phyloP scores from a whole-genome alignment of 352 stramenopile species.

The Phytophthora megakarya region DNA sequence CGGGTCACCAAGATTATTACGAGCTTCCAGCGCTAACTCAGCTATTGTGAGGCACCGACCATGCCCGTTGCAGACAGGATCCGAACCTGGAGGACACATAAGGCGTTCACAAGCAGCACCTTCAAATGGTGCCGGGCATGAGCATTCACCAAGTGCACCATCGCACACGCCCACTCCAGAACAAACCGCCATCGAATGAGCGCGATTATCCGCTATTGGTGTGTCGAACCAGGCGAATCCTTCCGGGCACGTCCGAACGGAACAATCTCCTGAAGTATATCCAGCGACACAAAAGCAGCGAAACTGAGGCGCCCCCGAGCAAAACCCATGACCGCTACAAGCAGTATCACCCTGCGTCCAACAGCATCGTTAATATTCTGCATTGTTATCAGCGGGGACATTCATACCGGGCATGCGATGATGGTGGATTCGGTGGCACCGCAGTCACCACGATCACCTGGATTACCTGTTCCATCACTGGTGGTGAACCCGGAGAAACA shows the following conservation, averaged over 20 bases:
- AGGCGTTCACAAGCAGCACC: slow-evolving; percentile 75
- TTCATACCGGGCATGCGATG: slow-evolving; percentile 51
- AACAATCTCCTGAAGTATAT: slow-evolving; percentile 74
- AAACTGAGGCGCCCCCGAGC: slow-evolving; percentile 67
- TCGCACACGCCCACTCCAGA: slow-evolving; percentile 77
- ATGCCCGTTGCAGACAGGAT: slow-evolving; percentile 61
- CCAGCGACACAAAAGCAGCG: slow-evolving; percentile 67
- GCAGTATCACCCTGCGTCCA: slow-evolving; percentile 50
- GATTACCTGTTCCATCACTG: slow-evolving; percentile 54
- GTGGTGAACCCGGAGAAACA: slow-evolving; percentile 88
- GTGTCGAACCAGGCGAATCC: slow-evolving; percentile 78
- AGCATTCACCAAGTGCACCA: slow-evolving; percentile 58
- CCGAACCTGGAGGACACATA: slow-evolving; percentile 58
- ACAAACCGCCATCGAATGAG: slow-evolving; percentile 59
- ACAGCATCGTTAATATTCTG: background rate
- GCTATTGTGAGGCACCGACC: slow-evolving; percentile 75
- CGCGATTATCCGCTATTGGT: slow-evolving; percentile 52
- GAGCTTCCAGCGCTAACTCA: slow-evolving; percentile 56
- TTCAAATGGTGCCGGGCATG: slow-evolving; percentile 65
- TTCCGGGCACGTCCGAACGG: slow-evolving; percentile 62
- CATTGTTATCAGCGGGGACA: background rate
- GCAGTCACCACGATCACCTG: slow-evolving; percentile 74
- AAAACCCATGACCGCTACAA: slow-evolving; percentile 81
- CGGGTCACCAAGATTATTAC: slow-evolving; percentile 53
- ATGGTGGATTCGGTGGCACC: slow-evolving; percentile 56